These are phyloP conservation scores for Lodderomyces parapsilosis DNA, from an alignment of 1,139 yeast species.

Conservation along the genomic window DNA sequence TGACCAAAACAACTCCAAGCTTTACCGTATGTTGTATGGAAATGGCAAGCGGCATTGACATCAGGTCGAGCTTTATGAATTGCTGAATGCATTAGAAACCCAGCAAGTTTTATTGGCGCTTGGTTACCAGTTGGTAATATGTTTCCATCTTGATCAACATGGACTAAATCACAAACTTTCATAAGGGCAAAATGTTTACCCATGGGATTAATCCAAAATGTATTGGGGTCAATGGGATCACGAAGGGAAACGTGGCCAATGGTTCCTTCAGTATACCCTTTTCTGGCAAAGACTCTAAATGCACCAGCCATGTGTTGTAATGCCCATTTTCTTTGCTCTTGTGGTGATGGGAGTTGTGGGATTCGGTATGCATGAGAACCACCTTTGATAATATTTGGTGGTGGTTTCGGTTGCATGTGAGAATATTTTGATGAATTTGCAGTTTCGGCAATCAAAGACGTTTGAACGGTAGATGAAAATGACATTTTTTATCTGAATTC, in stretches of 20 bases:
- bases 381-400: conserved; percentile 40
- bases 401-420: too few species aligned
- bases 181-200: conserved; percentile 70
- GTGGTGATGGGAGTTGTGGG: conserved; percentile 52
- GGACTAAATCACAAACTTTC: conserved; percentile 73
- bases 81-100: conserved; percentile 77
- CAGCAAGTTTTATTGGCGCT: conserved; percentile 73
- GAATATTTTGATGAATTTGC: conserved; percentile 41
- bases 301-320: conserved; percentile 81
- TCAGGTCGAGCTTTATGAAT: conserved; percentile 77
- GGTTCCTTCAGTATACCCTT: conserved; percentile 69
- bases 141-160: conserved; percentile 70
- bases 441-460: background rate
- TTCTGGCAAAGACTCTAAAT: conserved; percentile 72
- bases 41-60: conserved; percentile 78
- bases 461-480: too few species aligned
- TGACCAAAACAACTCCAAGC: conserved; percentile 73
- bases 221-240: conserved; percentile 68
- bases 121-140: conserved; percentile 64
- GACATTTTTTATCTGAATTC: too few species aligned
- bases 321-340: conserved; percentile 58
- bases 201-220: conserved; percentile 79
- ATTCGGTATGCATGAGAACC: conserved; percentile 45
- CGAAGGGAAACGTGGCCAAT: conserved; percentile 83
- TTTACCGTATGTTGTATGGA: conserved; percentile 73